These are phyloP conservation scores for Schizophyllum commune DNA, from an alignment of 1,284 basidiomycete genomes.

Conservation along the genomic window DNA sequence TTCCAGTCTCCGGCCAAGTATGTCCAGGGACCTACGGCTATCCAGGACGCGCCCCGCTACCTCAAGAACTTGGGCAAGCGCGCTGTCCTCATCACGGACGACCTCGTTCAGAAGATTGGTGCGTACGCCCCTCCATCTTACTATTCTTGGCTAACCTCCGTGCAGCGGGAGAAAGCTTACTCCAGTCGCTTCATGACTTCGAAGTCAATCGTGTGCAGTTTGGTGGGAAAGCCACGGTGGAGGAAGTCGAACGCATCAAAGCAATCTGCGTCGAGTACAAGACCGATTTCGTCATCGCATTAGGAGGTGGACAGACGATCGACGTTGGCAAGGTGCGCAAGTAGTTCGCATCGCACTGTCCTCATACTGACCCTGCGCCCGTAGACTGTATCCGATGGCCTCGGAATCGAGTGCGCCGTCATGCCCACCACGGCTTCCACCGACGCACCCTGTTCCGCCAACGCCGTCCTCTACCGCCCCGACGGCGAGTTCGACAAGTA, in stretches of 20 bases:
- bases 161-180: not conserved
- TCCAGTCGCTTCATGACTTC: constrained; percentile 11
- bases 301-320: constrained; percentile 27
- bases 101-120: constrained; percentile 25
- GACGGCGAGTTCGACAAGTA: constrained; percentile 26
- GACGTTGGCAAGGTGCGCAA: constrained; percentile 21
- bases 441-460: constrained; percentile 28
- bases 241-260: constrained; percentile 21
- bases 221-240: constrained; percentile 23
- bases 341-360: not conserved
- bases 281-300: constrained; percentile 24
- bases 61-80: constrained; percentile 20
- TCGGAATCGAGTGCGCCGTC: constrained; percentile 21
- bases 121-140: constrained; percentile 3
- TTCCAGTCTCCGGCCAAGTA: constrained; percentile 31
- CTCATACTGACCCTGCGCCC: not conserved
- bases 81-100: constrained; percentile 22
- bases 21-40: constrained; percentile 27
- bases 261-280: constrained; percentile 14
- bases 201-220: constrained; percentile 21
- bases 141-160: not conserved
- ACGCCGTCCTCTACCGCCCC: constrained; percentile 25
- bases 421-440: constrained; percentile 27
- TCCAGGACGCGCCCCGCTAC: constrained; percentile 25
- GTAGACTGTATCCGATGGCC: constrained; percentile 19